A percentile compares a stretch with the other conserved stretches of the same genome.
Evolutionary conservation across 1,284 basidiomycete genomes (phyloP).

Genomic region (Leccinum pachyderme): DNA sequence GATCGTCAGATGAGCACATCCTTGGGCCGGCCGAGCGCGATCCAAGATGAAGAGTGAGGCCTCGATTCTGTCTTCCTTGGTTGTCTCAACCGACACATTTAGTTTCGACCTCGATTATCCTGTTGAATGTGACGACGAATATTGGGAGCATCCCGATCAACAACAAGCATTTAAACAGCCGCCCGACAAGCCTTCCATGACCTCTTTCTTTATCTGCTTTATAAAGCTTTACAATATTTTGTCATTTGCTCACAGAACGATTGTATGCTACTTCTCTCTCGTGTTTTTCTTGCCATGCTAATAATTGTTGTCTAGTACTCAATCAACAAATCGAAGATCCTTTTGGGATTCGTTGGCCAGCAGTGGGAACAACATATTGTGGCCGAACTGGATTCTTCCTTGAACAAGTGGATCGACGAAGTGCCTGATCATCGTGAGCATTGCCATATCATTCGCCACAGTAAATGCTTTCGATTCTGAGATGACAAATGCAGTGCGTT

Average conservation of each 20-base stretch:
- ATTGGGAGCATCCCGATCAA: slow-evolving; percentile 61
- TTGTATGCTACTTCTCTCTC: slow-evolving; percentile 42
- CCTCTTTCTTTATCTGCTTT: slow-evolving; percentile 55
- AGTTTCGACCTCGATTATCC: slow-evolving; percentile 77
- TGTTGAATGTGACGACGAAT: slow-evolving; percentile 74
- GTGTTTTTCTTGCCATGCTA: not conserved
- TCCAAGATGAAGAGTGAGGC: slow-evolving; percentile 84
- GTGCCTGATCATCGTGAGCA: slow-evolving; percentile 63
- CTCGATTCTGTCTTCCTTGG: not conserved
- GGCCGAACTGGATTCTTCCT: slow-evolving; percentile 70
- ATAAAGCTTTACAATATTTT: slow-evolving; percentile 66
- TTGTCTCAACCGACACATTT: not conserved
- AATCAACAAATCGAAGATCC: slow-evolving; percentile 64
- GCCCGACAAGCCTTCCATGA: slow-evolving; percentile 47
- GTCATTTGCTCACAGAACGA: slow-evolving; percentile 62
- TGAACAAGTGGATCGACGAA: slow-evolving; percentile 76
- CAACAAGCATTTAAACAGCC: slow-evolving; percentile 57
- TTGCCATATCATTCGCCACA: not conserved
- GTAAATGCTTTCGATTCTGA: slow-evolving; percentile 1
- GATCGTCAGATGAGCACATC: slow-evolving; percentile 67
- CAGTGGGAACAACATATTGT: slow-evolving; percentile 71
- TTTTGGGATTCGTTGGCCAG: slow-evolving; percentile 56
- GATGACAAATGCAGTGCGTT: slow-evolving; percentile 48
- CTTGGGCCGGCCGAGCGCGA: slow-evolving; percentile 77
- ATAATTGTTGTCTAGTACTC: slow-evolving; percentile 51